Conservation (phyloP, 257 asterid genomes). For the Dorcoceras hygrometricum region DNA sequence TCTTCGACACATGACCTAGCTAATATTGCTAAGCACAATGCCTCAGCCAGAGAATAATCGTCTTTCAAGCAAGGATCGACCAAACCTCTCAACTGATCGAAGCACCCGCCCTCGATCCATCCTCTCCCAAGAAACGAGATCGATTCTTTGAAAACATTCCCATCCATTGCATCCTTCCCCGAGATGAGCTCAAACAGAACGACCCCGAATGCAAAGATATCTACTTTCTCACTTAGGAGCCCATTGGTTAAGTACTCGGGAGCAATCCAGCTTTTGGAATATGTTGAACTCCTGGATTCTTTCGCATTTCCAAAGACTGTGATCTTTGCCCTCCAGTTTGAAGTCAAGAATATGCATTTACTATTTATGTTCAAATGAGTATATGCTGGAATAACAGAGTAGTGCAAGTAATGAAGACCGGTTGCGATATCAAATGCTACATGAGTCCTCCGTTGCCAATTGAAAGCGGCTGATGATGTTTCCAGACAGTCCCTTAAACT, state of each 20-base stretch:
- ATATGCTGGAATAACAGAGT: conserved; percentile 53
- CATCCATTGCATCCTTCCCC: conserved; percentile 49
- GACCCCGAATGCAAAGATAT: conserved; percentile 58
- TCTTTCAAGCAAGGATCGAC: conserved; percentile 61
- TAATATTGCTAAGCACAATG: conserved; percentile 66
- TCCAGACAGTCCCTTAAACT: conserved; percentile 52
- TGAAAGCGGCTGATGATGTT: conserved; percentile 26
- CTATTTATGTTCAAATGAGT: conserved; percentile 40
- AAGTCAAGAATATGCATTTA: conserved; percentile 45
- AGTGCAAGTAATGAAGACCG: conserved; percentile 62
- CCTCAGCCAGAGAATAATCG: conserved; percentile 74
- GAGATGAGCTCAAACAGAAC: conserved; percentile 58
- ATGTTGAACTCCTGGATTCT: conserved; percentile 21
- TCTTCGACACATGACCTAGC: conserved; percentile 76
- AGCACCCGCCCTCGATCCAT: conserved; percentile 56
- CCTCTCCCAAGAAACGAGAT: conserved; percentile 43
- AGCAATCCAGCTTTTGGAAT: conserved; percentile 22
- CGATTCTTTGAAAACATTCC: conserved; percentile 38
- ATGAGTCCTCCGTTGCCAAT: conserved; percentile 57
- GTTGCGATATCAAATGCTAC: conserved; percentile 69
- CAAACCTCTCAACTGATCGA: conserved; percentile 56
- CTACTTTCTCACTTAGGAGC: conserved; percentile 37
- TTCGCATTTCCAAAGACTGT: conserved; percentile 34
- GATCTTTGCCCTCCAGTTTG: conserved; percentile 67
- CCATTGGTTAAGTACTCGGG: conserved; percentile 29